A percentile compares a stretch with the other conserved stretches of the same genome.
phyloP scores from a whole-genome alignment of 306 rosid genomes.

The Cucurbita argyrosperma region DNA sequence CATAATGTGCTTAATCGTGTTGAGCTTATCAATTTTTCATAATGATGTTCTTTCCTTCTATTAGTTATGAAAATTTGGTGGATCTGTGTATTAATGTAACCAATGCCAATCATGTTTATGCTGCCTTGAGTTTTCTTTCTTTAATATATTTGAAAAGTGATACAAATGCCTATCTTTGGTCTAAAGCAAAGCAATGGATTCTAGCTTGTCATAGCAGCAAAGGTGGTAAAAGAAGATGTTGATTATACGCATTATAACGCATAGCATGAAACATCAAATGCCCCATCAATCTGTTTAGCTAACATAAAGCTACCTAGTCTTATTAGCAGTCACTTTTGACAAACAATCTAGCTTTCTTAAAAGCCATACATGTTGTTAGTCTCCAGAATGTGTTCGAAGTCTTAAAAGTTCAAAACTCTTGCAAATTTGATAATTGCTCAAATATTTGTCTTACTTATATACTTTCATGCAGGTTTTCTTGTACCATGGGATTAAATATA shows the following conservation, averaged over 20 bases:
- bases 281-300: conserved; percentile 3
- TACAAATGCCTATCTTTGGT: neutral
- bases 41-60: conserved; percentile 1
- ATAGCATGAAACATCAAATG: conserved; percentile 2
- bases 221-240: neutral
- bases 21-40: neutral
- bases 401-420: neutral
- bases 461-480: neutral
- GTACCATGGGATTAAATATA: neutral
- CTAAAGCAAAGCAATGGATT: conserved; percentile 6
- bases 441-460: neutral
- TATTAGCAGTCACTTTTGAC: neutral
- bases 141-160: neutral
- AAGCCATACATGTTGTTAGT: conserved; percentile 1
- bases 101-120: neutral
- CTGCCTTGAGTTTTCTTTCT: neutral
- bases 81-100: neutral
- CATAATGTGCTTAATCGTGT: neutral
- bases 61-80: neutral
- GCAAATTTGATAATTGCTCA: neutral
- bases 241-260: neutral
- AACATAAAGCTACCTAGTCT: neutral
- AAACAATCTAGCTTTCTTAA: neutral
- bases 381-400: neutral
- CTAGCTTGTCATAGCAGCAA: conserved; percentile 6